Conservation (phyloP, 2,329 filamentous ascomycete genomes). For the Ceratocystiopsis minuta region DNA sequence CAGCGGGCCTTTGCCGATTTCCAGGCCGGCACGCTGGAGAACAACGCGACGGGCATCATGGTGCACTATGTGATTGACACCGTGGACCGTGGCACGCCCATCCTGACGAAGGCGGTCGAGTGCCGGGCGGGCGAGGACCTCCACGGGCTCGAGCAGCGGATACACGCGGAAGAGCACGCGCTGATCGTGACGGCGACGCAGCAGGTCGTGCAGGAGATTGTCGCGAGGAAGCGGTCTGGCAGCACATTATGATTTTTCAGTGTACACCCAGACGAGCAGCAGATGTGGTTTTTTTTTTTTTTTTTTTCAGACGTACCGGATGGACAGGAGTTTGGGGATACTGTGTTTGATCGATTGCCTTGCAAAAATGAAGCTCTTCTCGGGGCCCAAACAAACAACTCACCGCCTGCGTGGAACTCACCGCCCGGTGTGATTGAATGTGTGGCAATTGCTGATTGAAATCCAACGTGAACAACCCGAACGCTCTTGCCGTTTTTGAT, state of each 20-base stretch:
- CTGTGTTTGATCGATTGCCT: too few species aligned
- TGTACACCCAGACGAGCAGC: too few species aligned
- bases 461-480: too few species aligned
- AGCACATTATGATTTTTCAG: background rate
- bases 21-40: slow-evolving; percentile 40
- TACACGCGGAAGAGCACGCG: slow-evolving; percentile 61
- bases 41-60: slow-evolving; percentile 68
- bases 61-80: slow-evolving; percentile 67
- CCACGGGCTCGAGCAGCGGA: slow-evolving; percentile 48
- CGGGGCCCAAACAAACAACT: too few species aligned
- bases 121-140: slow-evolving; percentile 45
- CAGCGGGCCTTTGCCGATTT: slow-evolving; percentile 61
- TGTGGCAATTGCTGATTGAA: too few species aligned
- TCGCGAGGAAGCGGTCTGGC: slow-evolving; percentile 1
- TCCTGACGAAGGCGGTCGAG: slow-evolving; percentile 52
- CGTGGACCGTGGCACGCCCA: slow-evolving; percentile 63
- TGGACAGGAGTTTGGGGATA: too few species aligned
- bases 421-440: too few species aligned
- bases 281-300: background rate
- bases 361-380: too few species aligned
- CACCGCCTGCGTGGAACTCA: too few species aligned
- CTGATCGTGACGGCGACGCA: slow-evolving; percentile 60
- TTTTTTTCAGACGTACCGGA: background rate
- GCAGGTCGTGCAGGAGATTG: slow-evolving; percentile 25
- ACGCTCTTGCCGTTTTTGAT: too few species aligned